phyloP scores from a whole-genome alignment of 2,329 filamentous ascomycete genomes.

The Elsinoe batatas region DNA sequence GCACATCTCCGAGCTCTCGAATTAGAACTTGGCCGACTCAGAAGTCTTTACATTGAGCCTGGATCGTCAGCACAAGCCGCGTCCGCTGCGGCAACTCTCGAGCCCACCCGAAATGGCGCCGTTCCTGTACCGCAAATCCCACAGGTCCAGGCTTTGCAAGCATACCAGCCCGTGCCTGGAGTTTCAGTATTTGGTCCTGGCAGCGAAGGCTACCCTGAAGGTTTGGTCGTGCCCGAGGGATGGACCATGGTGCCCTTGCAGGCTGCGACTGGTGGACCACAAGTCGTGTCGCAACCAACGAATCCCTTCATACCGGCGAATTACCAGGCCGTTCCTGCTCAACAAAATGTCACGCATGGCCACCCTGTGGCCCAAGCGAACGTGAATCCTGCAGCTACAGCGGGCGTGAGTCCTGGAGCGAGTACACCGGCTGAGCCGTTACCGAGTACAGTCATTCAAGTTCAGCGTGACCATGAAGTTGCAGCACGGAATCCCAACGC shows the following conservation, averaged over 20 bases:
- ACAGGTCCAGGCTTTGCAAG: slow-evolving; percentile 21
- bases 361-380: not conserved
- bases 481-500: no score
- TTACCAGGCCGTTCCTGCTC: not conserved
- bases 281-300: not conserved
- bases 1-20: slow-evolving; percentile 58
- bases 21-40: slow-evolving; percentile 56
- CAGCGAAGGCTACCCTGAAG: slow-evolving; percentile 40
- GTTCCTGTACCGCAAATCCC: not conserved
- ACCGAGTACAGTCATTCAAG: no score
- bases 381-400: not conserved
- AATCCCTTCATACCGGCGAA: not conserved
- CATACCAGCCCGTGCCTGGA: slow-evolving; percentile 21
- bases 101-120: not conserved
- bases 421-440: no score
- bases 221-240: slow-evolving; percentile 43
- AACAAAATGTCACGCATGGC: not conserved
- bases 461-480: no score
- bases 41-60: slow-evolving; percentile 29
- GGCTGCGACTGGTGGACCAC: slow-evolving; percentile 15
- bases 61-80: slow-evolving; percentile 16
- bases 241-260: slow-evolving; percentile 42
- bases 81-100: slow-evolving; percentile 8
- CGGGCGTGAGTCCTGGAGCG: no score
- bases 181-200: slow-evolving; percentile 27